Evolutionary conservation across 2,329 filamentous ascomycete species (phyloP), one percentile per base, ranked within the genome.

Genomic region (Sclerotinia borealis): DNA sequence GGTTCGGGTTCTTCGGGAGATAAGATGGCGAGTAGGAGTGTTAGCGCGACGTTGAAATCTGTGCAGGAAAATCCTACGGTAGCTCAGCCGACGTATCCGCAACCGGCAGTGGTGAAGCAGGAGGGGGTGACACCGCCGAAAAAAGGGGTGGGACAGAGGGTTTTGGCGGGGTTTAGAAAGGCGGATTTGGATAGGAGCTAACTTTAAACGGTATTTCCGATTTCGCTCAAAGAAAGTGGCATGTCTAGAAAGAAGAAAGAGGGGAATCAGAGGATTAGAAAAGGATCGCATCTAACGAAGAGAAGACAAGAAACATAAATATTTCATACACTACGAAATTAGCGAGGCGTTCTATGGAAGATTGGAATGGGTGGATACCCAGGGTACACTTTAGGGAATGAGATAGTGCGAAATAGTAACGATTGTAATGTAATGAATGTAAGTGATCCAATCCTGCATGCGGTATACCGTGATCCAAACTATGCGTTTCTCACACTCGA

Each of bases 141-240:
- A 51, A 65, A 66, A 9, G 63, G 65, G 3, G 63, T 34, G 13
- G 67, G 67, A 17, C 65, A 66, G 47, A 70, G 64, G 51, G 61
- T 67, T 13, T 63, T 70, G 63, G 62, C 47, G 34, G 59, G 68
- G 1, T 61, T 71, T n/a, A 64, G 70, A 29, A 70, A 66, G 41
- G 70, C 70, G n/a, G 70, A 71, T 64, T n/a, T 71, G 59, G 70
- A 71, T 63, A 65, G 65, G 49, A 70, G 68, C 50, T 71, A 62
- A n/a, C n/a, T n/a, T n/a, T n/a, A n/a, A n/a, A 41, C 19, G 39
- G n/a, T 19, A 1, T 25, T 29, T 11, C 11, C 25, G 8, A 25
- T 11, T 22, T 19, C 4, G 6, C 1, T 4, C 15, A 11, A 36
- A 25, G 2, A 22, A 36, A 5, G 27, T 4, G 39, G 17, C 13